Percentiles rank a stretch among this genome's conserved stretches.
These are phyloP conservation scores for Macadamia tetraphylla DNA, from an alignment of 164 flowering plant genomes.

Conservation along the genomic window DNA sequence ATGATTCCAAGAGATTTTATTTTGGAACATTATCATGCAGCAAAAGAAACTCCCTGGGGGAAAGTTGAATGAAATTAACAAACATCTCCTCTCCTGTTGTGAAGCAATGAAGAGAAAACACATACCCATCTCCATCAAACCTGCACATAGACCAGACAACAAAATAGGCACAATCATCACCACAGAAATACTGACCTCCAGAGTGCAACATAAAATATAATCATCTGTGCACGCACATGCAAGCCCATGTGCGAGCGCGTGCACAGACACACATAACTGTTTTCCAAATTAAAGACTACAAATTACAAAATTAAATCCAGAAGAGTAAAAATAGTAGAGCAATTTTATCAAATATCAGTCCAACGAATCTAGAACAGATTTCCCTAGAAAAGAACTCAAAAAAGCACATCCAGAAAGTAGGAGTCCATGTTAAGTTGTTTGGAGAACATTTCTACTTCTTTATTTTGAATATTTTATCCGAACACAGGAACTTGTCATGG, in stretches of 20 bases:
- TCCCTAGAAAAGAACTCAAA: too few species aligned
- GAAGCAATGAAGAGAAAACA: slow-evolving; percentile 17
- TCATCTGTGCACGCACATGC: too few species aligned
- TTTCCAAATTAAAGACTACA: neutral
- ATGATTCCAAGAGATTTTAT: too few species aligned
- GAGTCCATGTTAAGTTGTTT: neutral
- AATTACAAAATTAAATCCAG: neutral
- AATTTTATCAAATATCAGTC: too few species aligned
- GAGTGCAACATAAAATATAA: neutral
- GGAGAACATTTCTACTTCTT: neutral
- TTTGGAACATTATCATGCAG: too few species aligned
- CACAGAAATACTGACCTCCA: neutral
- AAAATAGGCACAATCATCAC: slow-evolving; percentile 6
- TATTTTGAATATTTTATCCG: neutral
- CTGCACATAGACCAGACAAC: slow-evolving; percentile 43
- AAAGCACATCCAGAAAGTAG: neutral
- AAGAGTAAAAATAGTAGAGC: too few species aligned
- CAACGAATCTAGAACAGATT: too few species aligned
- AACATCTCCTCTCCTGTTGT: neutral
- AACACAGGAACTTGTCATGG: too few species aligned
- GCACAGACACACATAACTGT: too few species aligned
- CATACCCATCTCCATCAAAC: slow-evolving; percentile 99
- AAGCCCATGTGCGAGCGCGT: too few species aligned
- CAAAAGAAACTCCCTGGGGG: too few species aligned
- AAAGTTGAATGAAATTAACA: neutral